phyloP scores from a whole-genome alignment of 257 asterid genomes.

The Solanum piurae region DNA sequence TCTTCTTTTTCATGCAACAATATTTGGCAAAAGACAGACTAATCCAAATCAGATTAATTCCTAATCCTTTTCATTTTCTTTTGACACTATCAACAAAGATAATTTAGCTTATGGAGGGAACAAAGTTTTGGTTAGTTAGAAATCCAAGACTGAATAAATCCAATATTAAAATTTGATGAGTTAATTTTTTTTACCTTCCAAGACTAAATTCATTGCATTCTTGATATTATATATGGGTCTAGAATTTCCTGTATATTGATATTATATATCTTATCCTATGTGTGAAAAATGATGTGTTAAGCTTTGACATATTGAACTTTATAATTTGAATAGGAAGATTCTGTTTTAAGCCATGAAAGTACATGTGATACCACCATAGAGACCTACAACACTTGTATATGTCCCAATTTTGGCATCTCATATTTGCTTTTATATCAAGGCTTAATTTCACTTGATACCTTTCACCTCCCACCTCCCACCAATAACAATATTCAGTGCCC shows the following conservation, averaged over 20 bases:
- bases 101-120: background rate
- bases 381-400: background rate
- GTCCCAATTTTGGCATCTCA: background rate
- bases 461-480: background rate
- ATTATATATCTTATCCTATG: background rate
- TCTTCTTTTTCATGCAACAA: background rate
- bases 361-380: background rate
- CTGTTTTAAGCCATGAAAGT: background rate
- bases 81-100: too few relatives aligned
- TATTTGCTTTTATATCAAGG: background rate
- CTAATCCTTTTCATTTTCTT: background rate
- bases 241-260: background rate
- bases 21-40: background rate
- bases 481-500: background rate
- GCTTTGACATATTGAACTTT: background rate
- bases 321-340: background rate
- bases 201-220: too few relatives aligned
- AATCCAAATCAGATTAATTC: too few relatives aligned
- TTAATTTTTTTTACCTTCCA: background rate
- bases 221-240: too few relatives aligned
- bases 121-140: background rate
- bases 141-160: background rate
- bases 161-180: background rate
- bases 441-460: too few relatives aligned
- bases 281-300: background rate